These are phyloP conservation scores for Hsuehochloa calcarea DNA, from an alignment of 176 grass and related monocot genomes.

Conservation along the genomic window DNA sequence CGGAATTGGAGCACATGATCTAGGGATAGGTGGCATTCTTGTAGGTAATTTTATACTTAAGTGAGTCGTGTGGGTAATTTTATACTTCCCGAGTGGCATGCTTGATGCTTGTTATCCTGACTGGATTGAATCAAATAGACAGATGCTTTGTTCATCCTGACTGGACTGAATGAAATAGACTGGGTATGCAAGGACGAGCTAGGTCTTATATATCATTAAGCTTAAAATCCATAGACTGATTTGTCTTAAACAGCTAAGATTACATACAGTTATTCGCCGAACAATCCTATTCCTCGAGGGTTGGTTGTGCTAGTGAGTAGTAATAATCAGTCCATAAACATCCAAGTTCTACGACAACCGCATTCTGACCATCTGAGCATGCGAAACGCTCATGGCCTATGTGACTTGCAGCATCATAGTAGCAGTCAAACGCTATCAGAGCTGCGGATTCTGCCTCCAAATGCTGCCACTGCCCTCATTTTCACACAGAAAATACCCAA, in stretches of 20 bases:
- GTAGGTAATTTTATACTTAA: background rate
- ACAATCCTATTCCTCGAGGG: background rate
- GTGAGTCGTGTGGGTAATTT: background rate
- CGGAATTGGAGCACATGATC: background rate
- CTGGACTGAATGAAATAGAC: background rate
- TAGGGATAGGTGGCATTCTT: background rate
- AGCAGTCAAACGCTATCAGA: background rate
- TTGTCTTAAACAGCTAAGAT: background rate
- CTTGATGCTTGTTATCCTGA: background rate
- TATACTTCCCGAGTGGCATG: background rate
- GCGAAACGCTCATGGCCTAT: background rate
- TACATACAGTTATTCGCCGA: background rate
- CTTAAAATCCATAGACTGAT: background rate
- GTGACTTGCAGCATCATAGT: background rate
- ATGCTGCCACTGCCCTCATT: background rate
- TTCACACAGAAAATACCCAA: background rate
- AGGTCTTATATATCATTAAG: background rate
- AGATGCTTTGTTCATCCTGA: background rate
- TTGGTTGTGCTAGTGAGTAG: too few species aligned
- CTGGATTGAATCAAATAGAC: background rate
- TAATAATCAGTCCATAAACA: background rate
- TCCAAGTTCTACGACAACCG: background rate
- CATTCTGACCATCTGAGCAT: too few species aligned
- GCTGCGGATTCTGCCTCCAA: background rate
- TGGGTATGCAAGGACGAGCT: background rate